Evolutionary conservation across 495 filamentous ascomycete species (phyloP), one percentile per base, ranked within the genome.

Genomic region (Acidomyces sp.): DNA sequence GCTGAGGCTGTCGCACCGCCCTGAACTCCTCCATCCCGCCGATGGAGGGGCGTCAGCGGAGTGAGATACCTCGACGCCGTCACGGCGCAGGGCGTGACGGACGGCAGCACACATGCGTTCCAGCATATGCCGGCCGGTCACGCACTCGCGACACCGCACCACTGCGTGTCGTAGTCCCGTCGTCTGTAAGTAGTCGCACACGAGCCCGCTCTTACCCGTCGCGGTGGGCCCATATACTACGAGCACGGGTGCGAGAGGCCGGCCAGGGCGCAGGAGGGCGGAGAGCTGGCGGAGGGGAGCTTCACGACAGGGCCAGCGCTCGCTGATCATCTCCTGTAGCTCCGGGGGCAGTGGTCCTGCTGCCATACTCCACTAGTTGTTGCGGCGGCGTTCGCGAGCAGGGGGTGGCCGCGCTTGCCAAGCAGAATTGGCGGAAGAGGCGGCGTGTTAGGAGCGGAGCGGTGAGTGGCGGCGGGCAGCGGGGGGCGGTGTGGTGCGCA

Each of bases 71-170:
- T 42, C 49, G 52, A 57, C 53, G 55, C 54, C 40, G 59, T 62
- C 7, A 38, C 58, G 25, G 41, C 58, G 56, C 54, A 80, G 25
- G 57, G 66, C 57, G 58, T 74, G 61, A 44, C 29, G 21, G 73
- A 57, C 46, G 4, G 48, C 48, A 2, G 61, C 64, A 6, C 77
- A 57, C 1, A 72, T 75, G 19, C 66, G 70, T 54, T 88, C 83
- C 25, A 92, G 77, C 5, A 97, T 64, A 61, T 97, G 90, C 20
- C 90, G 77, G 0, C 74, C 78, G 0, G 86, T 93, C 37, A 97
- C 82, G 53, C 85, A 95, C 67, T 96, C 88, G 37, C 70, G 62
- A 25, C 77, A 86, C 43, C 74, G 77, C 35, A 94, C 64, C 41
- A 93, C 72, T 23, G 81, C 78, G 52, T 82, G 77, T 27, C 66